Conservation (phyloP, 495 filamentous ascomycete genomes). For the Penicillium steckii region DNA sequence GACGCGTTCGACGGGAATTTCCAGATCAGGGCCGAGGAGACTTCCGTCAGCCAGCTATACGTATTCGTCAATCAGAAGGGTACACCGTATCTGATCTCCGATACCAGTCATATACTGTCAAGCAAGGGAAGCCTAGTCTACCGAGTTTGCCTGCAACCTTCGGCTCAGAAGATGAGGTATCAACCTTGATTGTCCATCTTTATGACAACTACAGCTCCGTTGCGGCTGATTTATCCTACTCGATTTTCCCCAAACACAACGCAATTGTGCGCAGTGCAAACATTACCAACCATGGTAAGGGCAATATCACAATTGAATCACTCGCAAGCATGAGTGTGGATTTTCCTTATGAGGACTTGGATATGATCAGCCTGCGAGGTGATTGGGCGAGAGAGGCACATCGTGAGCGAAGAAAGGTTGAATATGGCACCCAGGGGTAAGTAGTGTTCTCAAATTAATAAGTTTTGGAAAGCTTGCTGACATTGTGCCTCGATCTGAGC, state of each 20-base stretch:
- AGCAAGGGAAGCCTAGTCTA: constrained; percentile 44
- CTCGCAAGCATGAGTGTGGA: constrained; percentile 54
- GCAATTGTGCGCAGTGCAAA: constrained; percentile 52
- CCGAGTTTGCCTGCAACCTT: constrained; percentile 51
- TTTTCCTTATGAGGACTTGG: constrained; percentile 50
- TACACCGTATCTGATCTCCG: constrained; percentile 49
- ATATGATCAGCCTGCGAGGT: constrained; percentile 51
- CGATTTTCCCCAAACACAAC: constrained; percentile 52
- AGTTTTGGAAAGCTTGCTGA: background rate
- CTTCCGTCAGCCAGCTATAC: constrained; percentile 52
- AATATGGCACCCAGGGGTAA: constrained; percentile 36
- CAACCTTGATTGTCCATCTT: constrained; percentile 49
- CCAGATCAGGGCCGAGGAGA: constrained; percentile 55
- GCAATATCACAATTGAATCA: constrained; percentile 44
- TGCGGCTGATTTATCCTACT: constrained; percentile 51
- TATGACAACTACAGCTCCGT: constrained; percentile 51
- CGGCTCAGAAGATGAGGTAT: constrained; percentile 46
- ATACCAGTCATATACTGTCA: constrained; percentile 45
- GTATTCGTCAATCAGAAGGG: constrained; percentile 49
- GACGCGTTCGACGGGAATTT: constrained; percentile 51
- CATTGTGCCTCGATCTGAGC: background rate
- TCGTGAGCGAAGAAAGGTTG: constrained; percentile 31
- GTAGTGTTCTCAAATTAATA: background rate
- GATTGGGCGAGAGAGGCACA: constrained; percentile 55
- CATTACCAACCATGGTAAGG: constrained; percentile 49